A percentile compares a stretch with the other conserved stretches of the same genome.
phyloP scores from a whole-genome alignment of 2,329 filamentous ascomycete genomes.

The Fusarium vanettenii region DNA sequence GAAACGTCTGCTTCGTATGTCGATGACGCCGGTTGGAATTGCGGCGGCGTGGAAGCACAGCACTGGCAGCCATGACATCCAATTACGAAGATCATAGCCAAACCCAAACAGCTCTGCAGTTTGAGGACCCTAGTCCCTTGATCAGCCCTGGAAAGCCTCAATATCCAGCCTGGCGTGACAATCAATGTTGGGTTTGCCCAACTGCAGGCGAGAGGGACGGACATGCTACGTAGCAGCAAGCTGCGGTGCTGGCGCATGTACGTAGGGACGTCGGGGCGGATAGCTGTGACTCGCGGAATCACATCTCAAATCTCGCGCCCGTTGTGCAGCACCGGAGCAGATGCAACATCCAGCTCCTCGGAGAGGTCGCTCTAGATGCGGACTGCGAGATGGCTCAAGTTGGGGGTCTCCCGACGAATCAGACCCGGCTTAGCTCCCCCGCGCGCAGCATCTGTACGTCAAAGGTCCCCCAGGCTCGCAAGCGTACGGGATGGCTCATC shows the following conservation, averaged over 20 bases:
- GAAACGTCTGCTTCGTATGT: conserved; percentile 20
- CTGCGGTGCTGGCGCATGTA: conserved; percentile 14
- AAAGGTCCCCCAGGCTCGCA: conserved; percentile 36
- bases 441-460: conserved; percentile 45
- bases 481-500: conserved; percentile 30
- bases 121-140: not conserved
- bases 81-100: conserved; percentile 22
- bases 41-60: conserved; percentile 6
- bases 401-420: conserved; percentile 39
- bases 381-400: conserved; percentile 18
- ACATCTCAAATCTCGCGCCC: conserved; percentile 34
- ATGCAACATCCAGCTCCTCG: conserved; percentile 38
- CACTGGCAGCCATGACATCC: conserved; percentile 6
- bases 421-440: conserved; percentile 36
- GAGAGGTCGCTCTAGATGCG: conserved; percentile 26
- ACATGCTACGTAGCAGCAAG: not conserved
- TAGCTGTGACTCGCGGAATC: conserved; percentile 20
- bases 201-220: conserved; percentile 10
- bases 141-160: conserved; percentile 1
- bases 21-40: conserved; percentile 11
- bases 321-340: conserved; percentile 21
- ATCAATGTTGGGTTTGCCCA: not conserved
- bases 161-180: conserved; percentile 6
- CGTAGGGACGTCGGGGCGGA: conserved; percentile 14
- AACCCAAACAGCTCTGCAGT: conserved; percentile 3